These are phyloP conservation scores for Colletotrichum sp. DNA, from an alignment of 2,329 filamentous ascomycete species.

Conservation along the genomic window DNA sequence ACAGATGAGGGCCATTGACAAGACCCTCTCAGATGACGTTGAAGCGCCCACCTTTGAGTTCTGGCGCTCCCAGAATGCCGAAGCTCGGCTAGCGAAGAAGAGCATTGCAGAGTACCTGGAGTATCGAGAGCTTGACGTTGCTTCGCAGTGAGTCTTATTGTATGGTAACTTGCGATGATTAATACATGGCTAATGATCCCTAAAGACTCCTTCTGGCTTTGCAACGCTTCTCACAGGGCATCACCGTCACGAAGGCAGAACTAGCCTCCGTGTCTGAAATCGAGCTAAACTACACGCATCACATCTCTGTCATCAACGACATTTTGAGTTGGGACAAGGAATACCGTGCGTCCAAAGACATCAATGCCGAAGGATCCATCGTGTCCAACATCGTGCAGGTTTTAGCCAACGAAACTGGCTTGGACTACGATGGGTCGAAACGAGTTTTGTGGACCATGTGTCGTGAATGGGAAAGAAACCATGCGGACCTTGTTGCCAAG, in stretches of 20 bases:
- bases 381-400: neutral
- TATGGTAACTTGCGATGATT: accelerated
- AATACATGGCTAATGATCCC: neutral
- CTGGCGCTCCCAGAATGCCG: neutral
- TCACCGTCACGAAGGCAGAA: neutral
- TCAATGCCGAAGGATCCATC: neutral
- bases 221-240: neutral
- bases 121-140: neutral
- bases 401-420: neutral
- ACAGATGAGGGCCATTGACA: neutral
- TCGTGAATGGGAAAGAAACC: slow-evolving; percentile 13
- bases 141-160: neutral
- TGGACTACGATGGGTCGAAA: slow-evolving; percentile 2
- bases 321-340: neutral
- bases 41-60: neutral
- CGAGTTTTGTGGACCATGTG: slow-evolving; percentile 15
- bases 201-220: neutral
- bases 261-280: neutral
- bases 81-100: neutral
- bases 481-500: neutral
- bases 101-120: neutral
- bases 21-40: neutral
- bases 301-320: neutral
- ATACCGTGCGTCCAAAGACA: neutral
- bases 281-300: neutral